Conservation (phyloP, 129 eudicot species). For the Flaveria robusta region DNA sequence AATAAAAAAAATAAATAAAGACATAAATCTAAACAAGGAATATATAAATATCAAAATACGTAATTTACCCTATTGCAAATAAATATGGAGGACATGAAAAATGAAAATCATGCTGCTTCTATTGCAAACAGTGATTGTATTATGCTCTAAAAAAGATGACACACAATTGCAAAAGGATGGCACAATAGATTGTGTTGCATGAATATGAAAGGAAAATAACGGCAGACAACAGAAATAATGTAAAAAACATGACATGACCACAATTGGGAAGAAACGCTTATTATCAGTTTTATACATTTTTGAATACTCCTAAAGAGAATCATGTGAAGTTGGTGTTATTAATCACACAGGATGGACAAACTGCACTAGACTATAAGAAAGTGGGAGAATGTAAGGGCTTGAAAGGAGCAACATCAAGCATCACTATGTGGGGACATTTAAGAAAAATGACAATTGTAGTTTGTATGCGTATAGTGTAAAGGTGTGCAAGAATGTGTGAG, state of each 20-base stretch:
- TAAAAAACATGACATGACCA: slow-evolving; percentile 36
- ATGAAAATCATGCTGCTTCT: neutral
- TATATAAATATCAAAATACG: neutral
- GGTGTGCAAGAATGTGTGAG: slow-evolving; percentile 19
- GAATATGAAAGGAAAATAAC: slow-evolving; percentile 18
- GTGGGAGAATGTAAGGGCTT: slow-evolving; percentile 50
- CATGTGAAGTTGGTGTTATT: slow-evolving; percentile 44
- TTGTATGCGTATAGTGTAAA: neutral
- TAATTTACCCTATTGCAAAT: neutral
- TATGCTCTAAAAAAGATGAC: slow-evolving; percentile 8
- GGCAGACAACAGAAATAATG: slow-evolving; percentile 49
- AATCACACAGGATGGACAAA: slow-evolving; percentile 27
- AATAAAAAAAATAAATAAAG: neutral
- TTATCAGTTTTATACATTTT: slow-evolving; percentile 34
- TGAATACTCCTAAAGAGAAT: slow-evolving; percentile 34
- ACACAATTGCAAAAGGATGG: slow-evolving; percentile 16
- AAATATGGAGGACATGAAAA: neutral
- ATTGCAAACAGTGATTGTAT: neutral
- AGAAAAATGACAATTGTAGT: slow-evolving; percentile 31
- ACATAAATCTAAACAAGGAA: neutral
- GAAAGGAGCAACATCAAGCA: slow-evolving; percentile 57
- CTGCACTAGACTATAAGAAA: slow-evolving; percentile 37
- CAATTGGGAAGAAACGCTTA: slow-evolving; percentile 31
- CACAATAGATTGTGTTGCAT: neutral
- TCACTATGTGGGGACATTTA: slow-evolving; percentile 62